phyloP scores from a whole-genome alignment of 129 eudicot genomes.

The Chrysanthemum lavandulifolium region DNA sequence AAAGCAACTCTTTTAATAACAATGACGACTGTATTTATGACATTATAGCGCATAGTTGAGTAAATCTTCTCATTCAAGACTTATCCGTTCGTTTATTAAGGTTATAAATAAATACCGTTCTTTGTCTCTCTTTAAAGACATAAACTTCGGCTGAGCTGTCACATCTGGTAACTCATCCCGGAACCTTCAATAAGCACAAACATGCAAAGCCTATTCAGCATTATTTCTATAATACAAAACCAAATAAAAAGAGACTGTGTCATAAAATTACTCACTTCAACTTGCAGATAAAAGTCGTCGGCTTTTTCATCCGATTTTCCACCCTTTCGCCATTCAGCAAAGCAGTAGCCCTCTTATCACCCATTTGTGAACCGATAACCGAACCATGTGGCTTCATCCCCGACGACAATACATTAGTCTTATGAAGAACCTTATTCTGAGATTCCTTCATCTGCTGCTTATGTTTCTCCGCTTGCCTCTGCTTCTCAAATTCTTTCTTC shows the following conservation, averaged over 20 bases:
- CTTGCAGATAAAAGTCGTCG: slow-evolving; percentile 90
- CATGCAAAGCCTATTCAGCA: slow-evolving; percentile 14
- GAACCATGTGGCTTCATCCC: slow-evolving; percentile 67
- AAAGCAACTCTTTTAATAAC: too few species aligned
- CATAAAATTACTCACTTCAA: slow-evolving; percentile 67
- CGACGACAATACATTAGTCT: slow-evolving; percentile 61
- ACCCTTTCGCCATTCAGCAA: slow-evolving; percentile 55
- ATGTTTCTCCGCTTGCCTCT: slow-evolving; percentile 71
- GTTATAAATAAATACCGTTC: slow-evolving; percentile 55
- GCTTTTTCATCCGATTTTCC: slow-evolving; percentile 87
- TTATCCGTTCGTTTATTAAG: background rate
- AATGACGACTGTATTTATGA: slow-evolving; percentile 33
- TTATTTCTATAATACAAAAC: slow-evolving; percentile 5
- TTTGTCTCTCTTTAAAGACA: slow-evolving; percentile 60
- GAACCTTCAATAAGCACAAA: slow-evolving; percentile 57
- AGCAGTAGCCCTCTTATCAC: slow-evolving; percentile 65
- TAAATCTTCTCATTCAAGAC: background rate
- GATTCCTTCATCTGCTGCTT: slow-evolving; percentile 65
- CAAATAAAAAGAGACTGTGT: background rate
- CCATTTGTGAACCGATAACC: slow-evolving; percentile 71
- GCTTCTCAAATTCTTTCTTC: slow-evolving; percentile 75
- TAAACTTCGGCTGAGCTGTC: slow-evolving; percentile 77
- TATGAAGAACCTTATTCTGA: slow-evolving; percentile 61
- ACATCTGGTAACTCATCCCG: slow-evolving; percentile 91
- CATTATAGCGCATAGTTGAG: too few species aligned